These are phyloP conservation scores for Pseudogymnoascus pannorum DNA, from an alignment of 2,329 filamentous ascomycete species.

Conservation along the genomic window DNA sequence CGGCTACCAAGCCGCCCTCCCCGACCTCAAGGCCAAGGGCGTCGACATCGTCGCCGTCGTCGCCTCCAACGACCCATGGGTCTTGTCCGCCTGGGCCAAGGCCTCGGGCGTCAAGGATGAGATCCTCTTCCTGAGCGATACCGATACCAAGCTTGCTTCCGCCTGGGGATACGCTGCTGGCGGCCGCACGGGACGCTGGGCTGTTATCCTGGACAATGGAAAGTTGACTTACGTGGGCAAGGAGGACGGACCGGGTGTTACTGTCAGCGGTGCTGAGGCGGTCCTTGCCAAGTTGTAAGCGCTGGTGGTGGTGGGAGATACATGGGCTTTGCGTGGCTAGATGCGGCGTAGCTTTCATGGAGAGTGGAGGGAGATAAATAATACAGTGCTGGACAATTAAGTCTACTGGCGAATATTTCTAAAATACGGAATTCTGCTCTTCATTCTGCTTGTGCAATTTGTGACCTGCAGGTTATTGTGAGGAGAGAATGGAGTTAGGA, in stretches of 20 bases:
- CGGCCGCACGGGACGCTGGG: conserved; percentile 58
- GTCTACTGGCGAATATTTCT: background rate
- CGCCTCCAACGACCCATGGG: conserved; percentile 61
- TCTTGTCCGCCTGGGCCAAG: conserved; percentile 68
- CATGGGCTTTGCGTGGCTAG: background rate
- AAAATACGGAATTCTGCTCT: background rate
- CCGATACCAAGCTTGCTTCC: conserved; percentile 57
- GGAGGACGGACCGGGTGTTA: conserved; percentile 37
- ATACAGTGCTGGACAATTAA: background rate
- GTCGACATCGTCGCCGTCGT: conserved; percentile 62
- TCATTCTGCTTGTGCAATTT: background rate
- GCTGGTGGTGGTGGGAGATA: background rate
- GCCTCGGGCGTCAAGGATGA: conserved; percentile 59
- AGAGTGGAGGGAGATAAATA: background rate
- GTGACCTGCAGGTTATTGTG: background rate
- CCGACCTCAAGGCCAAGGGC: conserved; percentile 54
- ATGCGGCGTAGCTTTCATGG: background rate
- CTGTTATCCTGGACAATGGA: conserved; percentile 60
- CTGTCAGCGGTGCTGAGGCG: conserved; percentile 27
- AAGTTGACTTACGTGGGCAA: conserved; percentile 61
- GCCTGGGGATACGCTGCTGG: conserved; percentile 55
- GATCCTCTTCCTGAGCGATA: conserved; percentile 61
- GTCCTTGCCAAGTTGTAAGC: conserved; percentile 17
- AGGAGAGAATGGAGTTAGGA: background rate
- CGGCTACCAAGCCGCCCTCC: conserved; percentile 57